These are phyloP conservation scores for Ramaria sp. DNA, from an alignment of 768 basidiomycete genomes.

Conservation along the genomic window DNA sequence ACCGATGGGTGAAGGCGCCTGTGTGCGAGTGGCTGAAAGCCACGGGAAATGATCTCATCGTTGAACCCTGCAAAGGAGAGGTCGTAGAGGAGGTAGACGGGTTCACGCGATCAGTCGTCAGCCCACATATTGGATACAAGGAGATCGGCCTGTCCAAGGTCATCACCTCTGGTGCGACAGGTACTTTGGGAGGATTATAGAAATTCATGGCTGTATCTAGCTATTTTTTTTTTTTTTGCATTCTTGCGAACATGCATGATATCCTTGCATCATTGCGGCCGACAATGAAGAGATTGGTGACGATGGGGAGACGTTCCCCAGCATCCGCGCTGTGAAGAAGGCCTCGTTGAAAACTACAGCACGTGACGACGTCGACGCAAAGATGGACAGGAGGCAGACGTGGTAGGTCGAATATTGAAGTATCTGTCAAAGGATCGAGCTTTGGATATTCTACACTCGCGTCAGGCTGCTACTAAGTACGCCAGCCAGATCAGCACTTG, in stretches of 20 bases:
- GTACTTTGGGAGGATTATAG: neutral
- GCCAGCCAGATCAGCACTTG: neutral
- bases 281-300: too few relatives aligned
- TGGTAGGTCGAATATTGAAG: conserved; percentile 31
- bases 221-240: too few relatives aligned
- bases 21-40: conserved; percentile 63
- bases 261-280: too few relatives aligned
- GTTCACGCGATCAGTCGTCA: conserved; percentile 48
- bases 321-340: too few relatives aligned
- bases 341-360: too few relatives aligned
- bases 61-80: conserved; percentile 21
- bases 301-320: too few relatives aligned
- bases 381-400: conserved; percentile 27
- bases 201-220: too few relatives aligned
- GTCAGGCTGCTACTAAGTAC: conserved; percentile 15
- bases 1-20: conserved; percentile 61
- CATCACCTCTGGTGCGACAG: conserved; percentile 21
- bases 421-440: conserved; percentile 34
- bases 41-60: conserved; percentile 41
- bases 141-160: conserved; percentile 32
- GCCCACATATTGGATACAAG: conserved; percentile 46
- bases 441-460: conserved; percentile 24
- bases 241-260: too few relatives aligned
- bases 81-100: conserved; percentile 44
- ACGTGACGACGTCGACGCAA: conserved; percentile 18